Evolutionary conservation across 805 yeast species (phyloP).

Genomic region (Pichia sporocuriosa): DNA sequence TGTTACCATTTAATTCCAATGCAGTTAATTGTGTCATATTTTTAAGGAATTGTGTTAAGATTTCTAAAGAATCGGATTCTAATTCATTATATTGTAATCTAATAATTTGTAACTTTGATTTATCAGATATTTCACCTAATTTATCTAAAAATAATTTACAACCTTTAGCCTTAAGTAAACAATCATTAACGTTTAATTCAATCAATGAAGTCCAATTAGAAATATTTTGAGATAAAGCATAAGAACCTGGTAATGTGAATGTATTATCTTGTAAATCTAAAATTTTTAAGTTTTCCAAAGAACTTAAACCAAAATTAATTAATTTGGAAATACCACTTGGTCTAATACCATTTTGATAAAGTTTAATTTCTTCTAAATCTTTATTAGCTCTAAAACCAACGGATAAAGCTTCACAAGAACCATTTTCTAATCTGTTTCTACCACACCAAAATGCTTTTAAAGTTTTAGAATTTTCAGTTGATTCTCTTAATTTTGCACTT

Average conservation of each 20-base stretch:
- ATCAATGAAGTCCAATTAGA: constrained; percentile 56
- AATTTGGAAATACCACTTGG: constrained; percentile 82
- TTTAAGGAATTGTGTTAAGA: constrained; percentile 49
- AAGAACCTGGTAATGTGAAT: constrained; percentile 63
- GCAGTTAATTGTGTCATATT: constrained; percentile 51
- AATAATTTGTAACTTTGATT: constrained; percentile 45
- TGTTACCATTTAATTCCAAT: constrained; percentile 89
- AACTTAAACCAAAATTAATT: constrained; percentile 62
- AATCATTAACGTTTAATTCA: constrained; percentile 85
- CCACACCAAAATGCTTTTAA: constrained; percentile 92
- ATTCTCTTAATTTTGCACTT: constrained; percentile 48
- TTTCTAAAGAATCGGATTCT: constrained; percentile 53
- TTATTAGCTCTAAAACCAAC: constrained; percentile 78
- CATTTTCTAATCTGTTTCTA: constrained; percentile 93
- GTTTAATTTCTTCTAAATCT: constrained; percentile 55
- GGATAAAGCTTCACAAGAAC: constrained; percentile 80
- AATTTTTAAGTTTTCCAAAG: constrained; percentile 52
- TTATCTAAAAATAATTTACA: constrained; percentile 48
- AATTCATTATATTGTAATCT: constrained; percentile 88
- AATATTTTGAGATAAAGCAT: constrained; percentile 55
- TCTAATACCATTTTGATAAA: constrained; percentile 96
- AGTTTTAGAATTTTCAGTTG: constrained; percentile 31
- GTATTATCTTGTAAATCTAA: constrained; percentile 95
- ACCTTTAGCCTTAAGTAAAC: constrained; percentile 77
- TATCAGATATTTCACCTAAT: constrained; percentile 30